phyloP scores from a whole-genome alignment of 2,329 filamentous ascomycete species.

The Teratosphaeria zuluensis region DNA sequence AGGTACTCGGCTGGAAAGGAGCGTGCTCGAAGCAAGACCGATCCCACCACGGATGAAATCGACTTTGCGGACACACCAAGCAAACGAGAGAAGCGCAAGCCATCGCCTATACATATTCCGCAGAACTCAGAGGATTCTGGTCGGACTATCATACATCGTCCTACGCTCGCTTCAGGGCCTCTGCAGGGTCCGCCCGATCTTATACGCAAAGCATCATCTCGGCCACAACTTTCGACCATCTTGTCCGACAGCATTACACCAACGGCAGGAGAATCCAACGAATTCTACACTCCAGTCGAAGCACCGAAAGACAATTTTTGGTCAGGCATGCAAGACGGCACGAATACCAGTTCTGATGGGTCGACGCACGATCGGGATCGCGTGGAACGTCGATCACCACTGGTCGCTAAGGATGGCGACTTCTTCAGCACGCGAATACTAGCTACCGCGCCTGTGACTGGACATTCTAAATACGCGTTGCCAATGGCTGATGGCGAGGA shows the following conservation, averaged over 20 bases:
- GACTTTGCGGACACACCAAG: slow-evolving; percentile 12
- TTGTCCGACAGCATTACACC: slow-evolving; percentile 13
- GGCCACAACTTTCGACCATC: slow-evolving; percentile 18
- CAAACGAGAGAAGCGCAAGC: slow-evolving; percentile 6
- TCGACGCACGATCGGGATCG: not conserved
- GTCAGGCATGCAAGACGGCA: slow-evolving; percentile 1
- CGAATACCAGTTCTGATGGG: not conserved
- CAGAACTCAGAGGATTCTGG: slow-evolving; percentile 11
- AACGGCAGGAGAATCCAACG: slow-evolving; percentile 2
- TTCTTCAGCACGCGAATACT: slow-evolving; percentile 5
- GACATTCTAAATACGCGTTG: not conserved
- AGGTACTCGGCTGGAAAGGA: slow-evolving; percentile 19
- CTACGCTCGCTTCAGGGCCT: not conserved
- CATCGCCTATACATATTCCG: slow-evolving; percentile 8
- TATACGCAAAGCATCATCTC: slow-evolving; percentile 6
- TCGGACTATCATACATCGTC: slow-evolving; percentile 8
- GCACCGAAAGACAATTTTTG: slow-evolving; percentile 11
- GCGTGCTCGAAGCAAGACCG: slow-evolving; percentile 16
- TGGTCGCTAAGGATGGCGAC: slow-evolving; percentile 26
- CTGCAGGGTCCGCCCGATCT: not conserved
- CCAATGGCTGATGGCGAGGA: slow-evolving; percentile 10
- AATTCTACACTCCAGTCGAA: slow-evolving; percentile 3
- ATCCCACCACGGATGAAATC: slow-evolving; percentile 5
- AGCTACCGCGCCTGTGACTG: not conserved
- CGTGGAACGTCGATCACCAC: slow-evolving; percentile 8